Base-by-base conservation (phyloP, 2,329 filamentous ascomycete genomes). In the Exophiala oligosperma region DNA sequence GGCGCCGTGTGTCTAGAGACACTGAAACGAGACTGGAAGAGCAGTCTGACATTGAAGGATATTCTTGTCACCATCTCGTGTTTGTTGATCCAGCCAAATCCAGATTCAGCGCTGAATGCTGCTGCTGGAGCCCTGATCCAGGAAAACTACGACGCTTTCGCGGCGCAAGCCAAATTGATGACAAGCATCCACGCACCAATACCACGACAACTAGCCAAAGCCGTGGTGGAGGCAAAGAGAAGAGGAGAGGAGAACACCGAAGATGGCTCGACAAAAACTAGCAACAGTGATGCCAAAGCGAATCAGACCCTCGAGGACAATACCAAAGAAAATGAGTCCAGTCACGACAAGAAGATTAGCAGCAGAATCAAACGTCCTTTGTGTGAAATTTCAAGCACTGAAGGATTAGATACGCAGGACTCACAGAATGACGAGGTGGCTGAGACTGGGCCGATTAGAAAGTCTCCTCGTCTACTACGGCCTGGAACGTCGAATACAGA, bases 1-100 rank as follows among this genome's bases (percentile, higher is more conserved):
- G 84, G 84, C 4, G 80, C 80, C 0, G 83, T 87, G 2, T 87
- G 84, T 60, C 82, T 87, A 2, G 84, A 87, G 72, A 87, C 84
- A 1, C 67, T 87, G 46, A 87, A 87, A 72, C 76, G 82, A 48
- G 84, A 86, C 65, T 87, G 84, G 84, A 79, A 82, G 57, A 73
- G 77, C 12, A 80, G 75, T 28, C 70, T 87, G 62, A 86, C 82
- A 26, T 68, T 87, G 50, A 73, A 81, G 48, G 83, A 87, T 72
- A 82, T 87, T 2, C 71, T 87, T 17, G 68, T 79, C 51, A 83
- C 84, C 0, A 86, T 87, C 56, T 81, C 78, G 2, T 87, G 84
- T 71, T 73, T 87, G 24, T 72, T 87, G 28, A 85, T 87, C 54
- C 80, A 85, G 54, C 84, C 84, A 1, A 87, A 87, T 65, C 83